These are phyloP conservation scores for Penicillium vulpinum DNA, from an alignment of 2,329 filamentous ascomycete genomes.

Conservation along the genomic window DNA sequence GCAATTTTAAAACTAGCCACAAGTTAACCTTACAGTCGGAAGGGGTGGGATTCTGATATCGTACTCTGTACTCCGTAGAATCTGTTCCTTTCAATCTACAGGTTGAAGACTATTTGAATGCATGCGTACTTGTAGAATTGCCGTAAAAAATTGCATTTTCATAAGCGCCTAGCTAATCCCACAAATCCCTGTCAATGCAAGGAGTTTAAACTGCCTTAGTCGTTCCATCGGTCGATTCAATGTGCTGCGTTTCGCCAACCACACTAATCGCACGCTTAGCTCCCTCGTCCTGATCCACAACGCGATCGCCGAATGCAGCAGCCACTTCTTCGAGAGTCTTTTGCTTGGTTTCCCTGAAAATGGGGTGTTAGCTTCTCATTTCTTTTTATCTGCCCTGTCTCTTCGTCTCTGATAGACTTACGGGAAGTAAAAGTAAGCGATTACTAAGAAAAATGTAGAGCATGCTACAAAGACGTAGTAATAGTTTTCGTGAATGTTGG, in stretches of 20 bases:
- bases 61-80: too few species aligned
- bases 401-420: constrained; percentile 27
- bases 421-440: constrained; percentile 59
- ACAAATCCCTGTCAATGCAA: too few species aligned
- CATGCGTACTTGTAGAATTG: neutral
- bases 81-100: too few species aligned
- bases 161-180: neutral
- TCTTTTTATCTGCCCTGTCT: neutral
- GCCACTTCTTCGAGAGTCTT: constrained; percentile 54
- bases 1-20: neutral
- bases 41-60: neutral
- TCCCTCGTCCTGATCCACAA: constrained; percentile 36
- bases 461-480: constrained; percentile 62
- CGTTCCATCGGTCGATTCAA: constrained; percentile 11
- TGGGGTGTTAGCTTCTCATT: neutral
- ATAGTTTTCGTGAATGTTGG: constrained; percentile 60
- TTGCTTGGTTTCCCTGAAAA: constrained; percentile 48
- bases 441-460: constrained; percentile 51
- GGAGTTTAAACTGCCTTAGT: neutral
- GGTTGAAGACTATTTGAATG: neutral
- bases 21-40: neutral
- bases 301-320: constrained; percentile 50
- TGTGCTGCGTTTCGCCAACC: constrained; percentile 24
- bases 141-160: neutral
- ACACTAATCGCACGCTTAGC: constrained; percentile 28